phyloP scores from a whole-genome alignment of 2,329 filamentous ascomycete genomes.

The Epichloe bromicola region DNA sequence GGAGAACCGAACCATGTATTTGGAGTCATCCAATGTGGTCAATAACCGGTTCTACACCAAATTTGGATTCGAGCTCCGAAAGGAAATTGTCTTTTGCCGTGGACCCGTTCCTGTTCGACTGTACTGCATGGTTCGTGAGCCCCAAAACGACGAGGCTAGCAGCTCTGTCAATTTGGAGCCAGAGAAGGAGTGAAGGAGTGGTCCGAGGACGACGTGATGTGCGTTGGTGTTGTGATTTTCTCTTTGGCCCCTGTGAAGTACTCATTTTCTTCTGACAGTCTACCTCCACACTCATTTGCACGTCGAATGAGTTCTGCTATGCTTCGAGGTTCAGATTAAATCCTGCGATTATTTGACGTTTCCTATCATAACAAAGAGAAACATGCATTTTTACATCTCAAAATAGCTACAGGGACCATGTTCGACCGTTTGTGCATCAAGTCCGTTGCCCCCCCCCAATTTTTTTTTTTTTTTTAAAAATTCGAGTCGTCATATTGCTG shows the following conservation, averaged over 20 bases:
- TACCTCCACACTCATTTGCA: background rate
- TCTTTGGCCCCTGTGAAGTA: background rate
- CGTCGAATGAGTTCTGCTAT: background rate
- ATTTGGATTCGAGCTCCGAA: conserved; percentile 57
- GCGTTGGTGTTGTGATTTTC: background rate
- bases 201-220: background rate
- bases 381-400: background rate
- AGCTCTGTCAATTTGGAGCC: background rate
- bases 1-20: conserved; percentile 56
- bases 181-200: background rate
- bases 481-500: background rate
- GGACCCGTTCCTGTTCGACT: conserved; percentile 47
- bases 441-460: background rate
- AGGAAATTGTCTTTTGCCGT: conserved; percentile 49
- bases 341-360: background rate
- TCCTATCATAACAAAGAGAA: background rate
- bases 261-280: background rate
- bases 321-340: background rate
- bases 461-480: too few relatives aligned
- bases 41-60: conserved; percentile 64
- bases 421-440: conserved; percentile 3
- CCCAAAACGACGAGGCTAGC: conserved; percentile 24
- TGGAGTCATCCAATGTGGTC: conserved; percentile 59
- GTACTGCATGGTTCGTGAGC: conserved; percentile 75
- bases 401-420: background rate